Base-by-base conservation (phyloP, 805 yeast genomes). In the Metschnikowia chrysomelidarum region DNA sequence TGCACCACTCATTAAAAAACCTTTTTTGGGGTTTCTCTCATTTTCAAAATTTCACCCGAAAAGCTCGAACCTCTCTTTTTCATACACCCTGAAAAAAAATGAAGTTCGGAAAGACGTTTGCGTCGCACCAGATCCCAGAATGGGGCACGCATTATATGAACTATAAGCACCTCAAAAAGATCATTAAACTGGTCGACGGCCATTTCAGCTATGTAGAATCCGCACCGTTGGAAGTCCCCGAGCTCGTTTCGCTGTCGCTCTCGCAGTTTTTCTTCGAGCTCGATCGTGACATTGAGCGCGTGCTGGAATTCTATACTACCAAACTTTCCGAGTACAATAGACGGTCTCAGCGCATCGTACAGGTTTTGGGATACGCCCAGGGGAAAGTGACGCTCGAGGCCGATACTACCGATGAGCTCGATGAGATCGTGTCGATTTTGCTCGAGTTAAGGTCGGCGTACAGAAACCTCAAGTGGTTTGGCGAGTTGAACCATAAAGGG, bases 71-170 rank as follows among this genome's bases (percentile, higher is more conserved):
- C 14, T 11, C 14, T 13, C 27, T 10, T 4, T 24, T 12, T n/a
- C 27, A 24, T 9, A 10, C n/a, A 11, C n/a, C 14, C 13, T 13
- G 14, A 4, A 5, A 8, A 21, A 13, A 15, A 18, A 83, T 83
- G 91, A 83, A 83, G 69, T 86, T 85, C 57, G 94, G 91, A 18
- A 86, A 85, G 59, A 82, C 87, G 3, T 60, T 86, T 47, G 64
- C 78, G 20, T 70, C 84, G 30, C 95, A 91, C 61, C 95, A 88
- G 67, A 87, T 89, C 38, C 97, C 97, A 3, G 96, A 88, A 61
- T 91, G 98, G 98, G 71, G 78, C 32, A 75, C 76, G 39, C 74
- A 73, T 51, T 91, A 91, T 54, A 75, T 91, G 71, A 84, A 87
- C 62, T 91, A 91, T 62, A 91, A 88, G 58, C 77, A 73, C 31